Evolutionary conservation across 306 rosid species (phyloP).

Genomic region (Rosa multiflora): DNA sequence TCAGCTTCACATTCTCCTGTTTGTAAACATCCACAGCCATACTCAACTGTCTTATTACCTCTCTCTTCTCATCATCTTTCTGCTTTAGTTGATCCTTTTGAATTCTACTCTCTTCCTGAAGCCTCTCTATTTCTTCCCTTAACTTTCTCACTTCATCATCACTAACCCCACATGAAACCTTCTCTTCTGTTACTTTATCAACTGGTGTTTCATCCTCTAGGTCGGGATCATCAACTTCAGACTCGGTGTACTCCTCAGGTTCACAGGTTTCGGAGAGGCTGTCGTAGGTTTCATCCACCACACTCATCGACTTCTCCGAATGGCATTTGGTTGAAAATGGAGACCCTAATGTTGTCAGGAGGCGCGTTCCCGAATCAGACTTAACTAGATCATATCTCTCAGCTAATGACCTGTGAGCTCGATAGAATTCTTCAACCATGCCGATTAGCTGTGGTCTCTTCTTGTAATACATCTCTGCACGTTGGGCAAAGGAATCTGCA

Average conservation of each 20-base stretch:
- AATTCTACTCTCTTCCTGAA: conserved; percentile 43
- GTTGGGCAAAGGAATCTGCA: conserved; percentile 83
- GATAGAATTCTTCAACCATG: conserved; percentile 82
- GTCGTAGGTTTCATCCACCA: conserved; percentile 48
- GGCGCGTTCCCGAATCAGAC: conserved; percentile 54
- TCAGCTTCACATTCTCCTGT: conserved; percentile 66
- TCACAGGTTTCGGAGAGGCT: conserved; percentile 52
- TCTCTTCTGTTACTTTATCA: conserved; percentile 20
- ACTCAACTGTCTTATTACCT: conserved; percentile 75
- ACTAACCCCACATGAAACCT: conserved; percentile 1
- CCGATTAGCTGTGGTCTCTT: conserved; percentile 72
- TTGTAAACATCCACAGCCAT: conserved; percentile 63
- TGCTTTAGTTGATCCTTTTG: conserved; percentile 43
- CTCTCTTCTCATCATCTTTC: conserved; percentile 78
- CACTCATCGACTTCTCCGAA: conserved; percentile 33
- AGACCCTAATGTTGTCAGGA: conserved; percentile 40
- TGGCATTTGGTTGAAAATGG: conserved; percentile 59
- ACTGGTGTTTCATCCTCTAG: conserved; percentile 36
- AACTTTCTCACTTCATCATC: conserved; percentile 42
- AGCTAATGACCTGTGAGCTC: conserved; percentile 70
- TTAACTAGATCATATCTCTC: conserved; percentile 75
- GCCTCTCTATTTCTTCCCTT: conserved; percentile 46
- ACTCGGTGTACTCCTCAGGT: conserved; percentile 55
- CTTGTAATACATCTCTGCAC: conserved; percentile 97
- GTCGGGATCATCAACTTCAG: conserved; percentile 87